Conservation (phyloP, 345 rosid genomes). For the Hibiscus syriacus region DNA sequence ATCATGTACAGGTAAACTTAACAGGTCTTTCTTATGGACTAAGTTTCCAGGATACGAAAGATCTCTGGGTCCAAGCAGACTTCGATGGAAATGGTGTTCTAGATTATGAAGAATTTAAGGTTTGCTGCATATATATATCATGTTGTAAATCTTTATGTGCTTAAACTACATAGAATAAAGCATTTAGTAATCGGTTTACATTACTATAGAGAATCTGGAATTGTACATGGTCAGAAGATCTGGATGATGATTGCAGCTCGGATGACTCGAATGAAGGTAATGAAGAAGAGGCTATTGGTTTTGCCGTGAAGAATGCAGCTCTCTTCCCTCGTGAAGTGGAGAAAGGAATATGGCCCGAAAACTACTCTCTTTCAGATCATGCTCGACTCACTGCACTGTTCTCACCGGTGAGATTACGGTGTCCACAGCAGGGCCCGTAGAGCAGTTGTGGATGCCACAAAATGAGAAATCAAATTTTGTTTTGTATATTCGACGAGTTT, state of each 20-base stretch:
- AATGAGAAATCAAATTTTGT: not conserved
- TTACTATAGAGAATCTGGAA: constrained; percentile 36
- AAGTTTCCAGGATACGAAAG: constrained; percentile 50
- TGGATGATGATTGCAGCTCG: constrained; percentile 17
- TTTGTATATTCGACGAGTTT: not conserved
- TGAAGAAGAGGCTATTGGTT: constrained; percentile 50
- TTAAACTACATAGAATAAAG: not conserved
- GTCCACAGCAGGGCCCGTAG: constrained; percentile 17
- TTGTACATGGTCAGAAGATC: constrained; percentile 20
- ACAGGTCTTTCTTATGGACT: constrained; percentile 54
- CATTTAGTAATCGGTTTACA: not conserved
- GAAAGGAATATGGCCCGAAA: constrained; percentile 87
- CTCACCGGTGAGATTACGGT: constrained; percentile 64
- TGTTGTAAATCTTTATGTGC: not conserved
- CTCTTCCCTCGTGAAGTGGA: constrained; percentile 86
- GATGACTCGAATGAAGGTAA: constrained; percentile 15
- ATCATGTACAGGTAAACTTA: constrained; percentile 39
- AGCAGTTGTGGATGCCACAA: constrained; percentile 8
- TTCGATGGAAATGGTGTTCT: constrained; percentile 52
- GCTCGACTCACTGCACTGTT: constrained; percentile 81
- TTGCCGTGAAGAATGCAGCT: constrained; percentile 64
- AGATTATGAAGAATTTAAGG: constrained; percentile 60
- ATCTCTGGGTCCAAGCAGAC: constrained; percentile 61
- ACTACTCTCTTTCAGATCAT: constrained; percentile 80
- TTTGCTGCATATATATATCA: constrained; percentile 5